These are phyloP conservation scores for Aspergillus cavernicola DNA, from an alignment of 495 filamentous ascomycete species.

Conservation along the genomic window DNA sequence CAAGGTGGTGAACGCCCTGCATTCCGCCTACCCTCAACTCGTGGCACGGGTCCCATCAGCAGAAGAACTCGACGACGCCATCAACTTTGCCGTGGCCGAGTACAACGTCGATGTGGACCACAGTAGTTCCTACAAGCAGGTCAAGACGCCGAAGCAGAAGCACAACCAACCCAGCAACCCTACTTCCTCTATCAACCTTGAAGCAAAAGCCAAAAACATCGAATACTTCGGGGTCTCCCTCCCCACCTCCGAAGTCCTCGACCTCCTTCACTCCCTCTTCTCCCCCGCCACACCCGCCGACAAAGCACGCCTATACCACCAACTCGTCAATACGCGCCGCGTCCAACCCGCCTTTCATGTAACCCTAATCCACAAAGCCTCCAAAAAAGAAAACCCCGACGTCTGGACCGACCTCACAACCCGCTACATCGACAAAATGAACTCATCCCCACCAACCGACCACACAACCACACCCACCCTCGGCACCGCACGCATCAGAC, in stretches of 20 bases:
- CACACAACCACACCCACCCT: constrained; percentile 38
- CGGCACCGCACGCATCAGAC: constrained; percentile 50
- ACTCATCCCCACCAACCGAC: constrained; percentile 37
- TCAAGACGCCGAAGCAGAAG: constrained; percentile 31
- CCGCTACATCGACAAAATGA: constrained; percentile 42
- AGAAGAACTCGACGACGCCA: constrained; percentile 77
- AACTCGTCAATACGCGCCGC: constrained; percentile 67
- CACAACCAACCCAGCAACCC: constrained; percentile 24
- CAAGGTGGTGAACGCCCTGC: constrained; percentile 65
- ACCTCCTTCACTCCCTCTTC: constrained; percentile 68
- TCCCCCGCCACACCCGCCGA: constrained; percentile 27
- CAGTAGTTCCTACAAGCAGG: constrained; percentile 38
- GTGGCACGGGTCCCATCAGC: constrained; percentile 64
- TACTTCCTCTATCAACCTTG: constrained; percentile 11
- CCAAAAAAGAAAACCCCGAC: constrained; percentile 51
- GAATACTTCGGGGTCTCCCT: constrained; percentile 82
- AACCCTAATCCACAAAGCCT: constrained; percentile 81
- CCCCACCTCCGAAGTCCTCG: constrained; percentile 51
- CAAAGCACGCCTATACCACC: constrained; percentile 64
- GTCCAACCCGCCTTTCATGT: constrained; percentile 88
- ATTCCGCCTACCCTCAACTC: constrained; percentile 69
- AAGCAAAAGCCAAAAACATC: constrained; percentile 48
- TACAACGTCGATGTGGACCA: constrained; percentile 76
- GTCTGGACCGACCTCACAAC: constrained; percentile 67
- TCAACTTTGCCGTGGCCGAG: constrained; percentile 68